Conservation (phyloP, 2,329 filamentous ascomycete species). For the Aspergillus pseudonomiae region DNA sequence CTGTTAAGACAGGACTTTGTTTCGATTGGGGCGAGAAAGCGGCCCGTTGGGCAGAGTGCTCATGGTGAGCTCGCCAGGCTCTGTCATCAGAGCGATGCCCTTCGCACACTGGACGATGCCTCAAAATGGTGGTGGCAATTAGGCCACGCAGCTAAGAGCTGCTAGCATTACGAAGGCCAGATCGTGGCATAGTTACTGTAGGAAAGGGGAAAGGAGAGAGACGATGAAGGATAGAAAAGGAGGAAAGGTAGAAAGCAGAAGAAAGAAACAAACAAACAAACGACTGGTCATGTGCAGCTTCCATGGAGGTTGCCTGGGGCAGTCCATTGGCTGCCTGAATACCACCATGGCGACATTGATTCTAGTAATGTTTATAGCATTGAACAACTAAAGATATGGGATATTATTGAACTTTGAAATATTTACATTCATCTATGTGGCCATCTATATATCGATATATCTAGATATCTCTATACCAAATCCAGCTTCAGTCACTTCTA, state of each 20-base stretch:
- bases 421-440: too few species aligned
- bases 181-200: not conserved
- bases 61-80: not conserved
- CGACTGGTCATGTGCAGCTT: not conserved
- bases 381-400: too few species aligned
- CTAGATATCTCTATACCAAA: too few species aligned
- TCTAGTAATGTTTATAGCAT: too few species aligned
- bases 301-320: too few species aligned
- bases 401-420: too few species aligned
- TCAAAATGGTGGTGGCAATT: not conserved
- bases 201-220: not conserved
- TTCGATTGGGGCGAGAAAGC: not conserved
- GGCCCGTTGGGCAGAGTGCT: not conserved
- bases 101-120: too few species aligned
- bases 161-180: not conserved
- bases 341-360: too few species aligned
- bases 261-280: not conserved
- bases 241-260: too few species aligned
- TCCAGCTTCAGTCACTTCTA: too few species aligned
- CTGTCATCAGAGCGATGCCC: not conserved
- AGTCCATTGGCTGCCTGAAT: too few species aligned
- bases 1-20: not conserved
- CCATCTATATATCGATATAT: too few species aligned
- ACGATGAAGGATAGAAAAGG: fast-evolving
- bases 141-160: not conserved